Percentiles rank a stretch among this genome's conserved stretches.
Evolutionary conservation across 768 basidiomycete species (phyloP).

Genomic region (Filobasidium wieringae): DNA sequence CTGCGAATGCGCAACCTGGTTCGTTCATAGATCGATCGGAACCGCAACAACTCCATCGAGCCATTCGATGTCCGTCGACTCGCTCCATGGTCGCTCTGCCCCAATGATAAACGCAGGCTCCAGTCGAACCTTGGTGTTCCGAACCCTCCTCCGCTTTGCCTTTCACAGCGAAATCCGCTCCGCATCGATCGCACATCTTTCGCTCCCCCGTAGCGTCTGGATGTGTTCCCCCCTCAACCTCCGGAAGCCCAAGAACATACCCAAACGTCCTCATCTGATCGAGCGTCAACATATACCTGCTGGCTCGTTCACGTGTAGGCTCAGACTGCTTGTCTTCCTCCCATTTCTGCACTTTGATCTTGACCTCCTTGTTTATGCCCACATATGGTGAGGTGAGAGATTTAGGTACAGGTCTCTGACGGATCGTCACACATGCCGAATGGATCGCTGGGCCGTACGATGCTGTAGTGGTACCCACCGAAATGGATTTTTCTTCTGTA

Average conservation of each 20-base stretch:
- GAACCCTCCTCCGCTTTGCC: slow-evolving; percentile 35
- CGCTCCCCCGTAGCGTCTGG: slow-evolving; percentile 52
- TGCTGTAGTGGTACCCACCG: slow-evolving; percentile 21
- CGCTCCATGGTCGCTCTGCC: slow-evolving; percentile 55
- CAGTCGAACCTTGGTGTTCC: slow-evolving; percentile 43
- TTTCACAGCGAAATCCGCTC: slow-evolving; percentile 56
- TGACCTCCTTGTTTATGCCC: slow-evolving; percentile 37
- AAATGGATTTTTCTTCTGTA: slow-evolving; percentile 28
- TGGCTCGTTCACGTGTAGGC: slow-evolving; percentile 40
- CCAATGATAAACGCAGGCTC: slow-evolving; percentile 72
- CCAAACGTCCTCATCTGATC: slow-evolving; percentile 56
- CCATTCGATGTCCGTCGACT: slow-evolving; percentile 60
- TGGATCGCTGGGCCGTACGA: slow-evolving; percentile 34
- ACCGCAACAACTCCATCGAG: slow-evolving; percentile 29
- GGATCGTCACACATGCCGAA: slow-evolving; percentile 29
- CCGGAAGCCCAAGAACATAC: slow-evolving; percentile 59
- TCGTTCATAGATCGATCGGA: background rate
- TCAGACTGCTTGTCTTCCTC: slow-evolving; percentile 29
- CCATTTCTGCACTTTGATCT: slow-evolving; percentile 11
- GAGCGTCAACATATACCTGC: slow-evolving; percentile 50
- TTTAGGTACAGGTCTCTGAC: slow-evolving; percentile 21
- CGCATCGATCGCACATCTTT: slow-evolving; percentile 68
- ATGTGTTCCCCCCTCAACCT: slow-evolving; percentile 52
- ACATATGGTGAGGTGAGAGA: slow-evolving; percentile 26
- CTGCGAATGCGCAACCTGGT: background rate